phyloP scores from a whole-genome alignment of 495 filamentous ascomycete genomes.

The Xylaria grammica region DNA sequence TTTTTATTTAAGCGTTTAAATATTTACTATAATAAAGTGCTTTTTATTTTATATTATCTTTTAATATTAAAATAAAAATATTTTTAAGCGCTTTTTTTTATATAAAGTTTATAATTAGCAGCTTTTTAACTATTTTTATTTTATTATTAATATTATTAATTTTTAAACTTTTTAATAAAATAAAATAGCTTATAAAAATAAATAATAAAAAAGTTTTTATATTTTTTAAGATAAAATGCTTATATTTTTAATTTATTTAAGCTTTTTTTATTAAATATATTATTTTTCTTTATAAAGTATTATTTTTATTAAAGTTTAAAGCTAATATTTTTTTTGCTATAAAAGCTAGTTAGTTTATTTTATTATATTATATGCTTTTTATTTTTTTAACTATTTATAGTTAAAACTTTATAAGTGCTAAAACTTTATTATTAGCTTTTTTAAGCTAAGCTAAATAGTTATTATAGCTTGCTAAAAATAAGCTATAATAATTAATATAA shows the following conservation, averaged over 20 bases:
- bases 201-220: neutral
- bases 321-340: neutral
- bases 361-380: neutral
- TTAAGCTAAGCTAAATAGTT: neutral
- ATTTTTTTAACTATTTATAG: neutral
- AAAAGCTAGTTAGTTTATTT: neutral
- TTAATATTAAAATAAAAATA: constrained; percentile 5
- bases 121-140: neutral
- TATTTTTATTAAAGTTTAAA: constrained; percentile 4
- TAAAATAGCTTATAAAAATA: neutral
- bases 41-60: neutral
- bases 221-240: neutral
- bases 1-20: neutral
- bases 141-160: too few species aligned
- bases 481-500: constrained; percentile 1
- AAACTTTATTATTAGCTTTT: neutral
- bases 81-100: neutral
- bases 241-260: neutral
- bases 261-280: neutral
- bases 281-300: constrained; percentile 1
- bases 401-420: neutral
- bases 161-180: neutral
- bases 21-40: neutral
- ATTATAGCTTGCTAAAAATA: neutral
- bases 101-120: neutral